Percentiles rank a stretch among this genome's conserved stretches.
Conservation (phyloP, 2,329 filamentous ascomycete genomes). For the Phoma sp. region DNA sequence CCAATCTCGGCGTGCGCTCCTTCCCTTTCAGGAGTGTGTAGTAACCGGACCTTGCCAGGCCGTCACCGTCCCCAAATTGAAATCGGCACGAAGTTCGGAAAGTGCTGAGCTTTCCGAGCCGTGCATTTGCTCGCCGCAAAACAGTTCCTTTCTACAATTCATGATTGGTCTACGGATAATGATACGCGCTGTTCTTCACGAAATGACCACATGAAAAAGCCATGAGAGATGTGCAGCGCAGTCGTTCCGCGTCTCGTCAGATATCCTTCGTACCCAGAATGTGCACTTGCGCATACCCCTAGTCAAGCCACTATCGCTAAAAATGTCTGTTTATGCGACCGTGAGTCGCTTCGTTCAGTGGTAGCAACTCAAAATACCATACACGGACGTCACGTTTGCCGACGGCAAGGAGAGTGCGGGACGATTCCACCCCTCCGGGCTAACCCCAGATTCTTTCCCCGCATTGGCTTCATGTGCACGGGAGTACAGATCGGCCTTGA, state of each 20-base stretch:
- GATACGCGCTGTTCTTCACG: neutral
- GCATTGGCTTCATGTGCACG: slow-evolving; percentile 12
- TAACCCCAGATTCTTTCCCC: slow-evolving; percentile 10
- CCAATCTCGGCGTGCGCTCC: too few relatives aligned
- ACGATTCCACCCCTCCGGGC: neutral
- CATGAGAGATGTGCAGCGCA: neutral
- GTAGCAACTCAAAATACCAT: neutral
- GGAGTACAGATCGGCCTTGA: neutral
- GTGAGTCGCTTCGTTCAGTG: neutral
- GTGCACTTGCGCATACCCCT: neutral
- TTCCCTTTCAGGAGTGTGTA: too few relatives aligned
- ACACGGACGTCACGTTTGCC: neutral
- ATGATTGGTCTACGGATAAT: neutral
- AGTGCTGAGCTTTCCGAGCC: neutral
- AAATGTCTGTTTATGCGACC: neutral
- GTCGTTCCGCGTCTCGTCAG: slow-evolving; percentile 1
- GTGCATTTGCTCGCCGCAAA: neutral
- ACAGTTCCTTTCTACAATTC: neutral
- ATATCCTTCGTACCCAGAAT: neutral
- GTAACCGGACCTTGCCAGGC: too few relatives aligned
- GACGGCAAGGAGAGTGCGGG: slow-evolving; percentile 4
- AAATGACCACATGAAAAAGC: neutral
- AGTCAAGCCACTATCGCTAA: neutral
- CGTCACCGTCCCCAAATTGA: neutral
- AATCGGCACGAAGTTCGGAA: neutral